These are phyloP conservation scores for Carallia brachiata DNA, from an alignment of 345 rosid genomes.

Conservation along the genomic window DNA sequence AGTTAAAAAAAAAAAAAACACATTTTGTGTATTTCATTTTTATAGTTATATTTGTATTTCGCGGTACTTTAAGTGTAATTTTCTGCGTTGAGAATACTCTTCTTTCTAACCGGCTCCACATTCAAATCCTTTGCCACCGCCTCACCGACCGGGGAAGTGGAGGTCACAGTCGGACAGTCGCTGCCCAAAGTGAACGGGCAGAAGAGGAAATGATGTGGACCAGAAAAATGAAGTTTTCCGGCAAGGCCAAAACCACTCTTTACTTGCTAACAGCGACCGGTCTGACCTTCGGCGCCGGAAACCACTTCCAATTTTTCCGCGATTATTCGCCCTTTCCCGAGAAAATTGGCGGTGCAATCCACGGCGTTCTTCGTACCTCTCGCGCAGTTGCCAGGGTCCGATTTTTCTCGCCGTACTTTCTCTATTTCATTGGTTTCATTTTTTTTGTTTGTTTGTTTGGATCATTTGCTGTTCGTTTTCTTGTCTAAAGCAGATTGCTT, in stretches of 20 bases:
- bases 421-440: neutral
- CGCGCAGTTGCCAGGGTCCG: constrained; percentile 56
- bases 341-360: constrained; percentile 28
- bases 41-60: no score
- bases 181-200: neutral
- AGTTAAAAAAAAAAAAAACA: no score
- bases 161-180: no score
- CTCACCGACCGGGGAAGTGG: neutral
- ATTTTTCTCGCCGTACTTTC: constrained; percentile 5
- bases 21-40: no score
- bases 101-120: no score
- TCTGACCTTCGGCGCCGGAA: constrained; percentile 30
- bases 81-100: no score
- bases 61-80: no score
- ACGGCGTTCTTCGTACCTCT: constrained; percentile 54
- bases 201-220: neutral
- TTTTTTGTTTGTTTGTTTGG: neutral
- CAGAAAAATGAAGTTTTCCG: constrained; percentile 38
- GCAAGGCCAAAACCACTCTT: constrained; percentile 34
- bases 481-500: constrained; percentile 41
- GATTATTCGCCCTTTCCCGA: constrained; percentile 24
- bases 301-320: constrained; percentile 1
- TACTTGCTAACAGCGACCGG: constrained; percentile 43
- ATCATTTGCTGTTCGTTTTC: neutral
- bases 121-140: no score